Conservation (phyloP, 1,139 yeast genomes). For the Yamadazyma diospyri region DNA sequence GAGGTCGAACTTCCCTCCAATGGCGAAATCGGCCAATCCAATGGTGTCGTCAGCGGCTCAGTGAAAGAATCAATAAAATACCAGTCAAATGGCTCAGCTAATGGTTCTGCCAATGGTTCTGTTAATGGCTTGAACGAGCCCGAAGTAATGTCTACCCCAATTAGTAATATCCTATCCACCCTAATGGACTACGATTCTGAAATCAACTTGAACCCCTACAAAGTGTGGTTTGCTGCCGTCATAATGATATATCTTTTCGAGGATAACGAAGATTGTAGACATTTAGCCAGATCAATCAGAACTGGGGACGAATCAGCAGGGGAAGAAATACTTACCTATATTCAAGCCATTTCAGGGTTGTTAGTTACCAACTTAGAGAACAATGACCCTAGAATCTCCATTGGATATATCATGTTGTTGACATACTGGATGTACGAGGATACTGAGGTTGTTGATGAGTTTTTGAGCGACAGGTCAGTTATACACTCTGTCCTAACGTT, state of each 20-base stretch:
- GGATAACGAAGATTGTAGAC: slow-evolving; percentile 51
- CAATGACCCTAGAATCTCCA: slow-evolving; percentile 71
- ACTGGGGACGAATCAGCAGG: slow-evolving; percentile 67
- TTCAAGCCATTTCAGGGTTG: slow-evolving; percentile 79
- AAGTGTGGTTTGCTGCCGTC: slow-evolving; percentile 79
- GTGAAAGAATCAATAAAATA: background rate
- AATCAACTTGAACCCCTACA: slow-evolving; percentile 75
- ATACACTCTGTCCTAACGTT: slow-evolving; percentile 67
- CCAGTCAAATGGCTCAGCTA: background rate
- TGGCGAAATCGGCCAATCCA: background rate
- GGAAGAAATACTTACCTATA: slow-evolving; percentile 70
- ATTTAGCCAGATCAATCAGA: slow-evolving; percentile 49
- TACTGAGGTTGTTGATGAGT: slow-evolving; percentile 68
- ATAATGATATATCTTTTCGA: slow-evolving; percentile 62
- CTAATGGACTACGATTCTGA: slow-evolving; percentile 79
- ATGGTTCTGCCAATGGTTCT: slow-evolving; percentile 1
- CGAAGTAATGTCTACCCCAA: slow-evolving; percentile 17
- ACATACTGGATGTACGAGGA: slow-evolving; percentile 80
- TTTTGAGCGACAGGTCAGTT: slow-evolving; percentile 63
- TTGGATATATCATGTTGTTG: slow-evolving; percentile 75
- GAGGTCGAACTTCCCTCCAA: background rate
- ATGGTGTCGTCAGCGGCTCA: slow-evolving; percentile 2
- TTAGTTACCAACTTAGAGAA: slow-evolving; percentile 62
- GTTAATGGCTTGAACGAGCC: slow-evolving; percentile 1
- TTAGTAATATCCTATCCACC: slow-evolving; percentile 59